A percentile compares a stretch with the other conserved stretches of the same genome.
Conservation (phyloP, 495 filamentous ascomycete genomes). For the Neurospora terricola region DNA sequence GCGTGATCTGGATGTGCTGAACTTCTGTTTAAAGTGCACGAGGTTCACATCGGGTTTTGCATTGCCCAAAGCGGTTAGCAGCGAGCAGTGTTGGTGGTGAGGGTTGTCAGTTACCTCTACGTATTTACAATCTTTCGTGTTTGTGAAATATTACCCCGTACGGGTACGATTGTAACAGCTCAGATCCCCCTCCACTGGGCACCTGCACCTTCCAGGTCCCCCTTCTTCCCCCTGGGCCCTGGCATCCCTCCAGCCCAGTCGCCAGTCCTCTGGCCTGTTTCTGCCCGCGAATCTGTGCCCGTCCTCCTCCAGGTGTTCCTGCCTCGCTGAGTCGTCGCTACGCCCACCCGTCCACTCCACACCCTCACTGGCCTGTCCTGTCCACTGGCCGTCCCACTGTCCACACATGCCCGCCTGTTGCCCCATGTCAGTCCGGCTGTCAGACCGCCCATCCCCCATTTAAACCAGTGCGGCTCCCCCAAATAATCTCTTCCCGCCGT, state of each 20-base stretch:
- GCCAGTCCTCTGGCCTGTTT: constrained; percentile 7
- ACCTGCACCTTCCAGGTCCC: constrained; percentile 5
- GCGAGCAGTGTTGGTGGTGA: not conserved
- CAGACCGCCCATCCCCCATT: constrained; percentile 21
- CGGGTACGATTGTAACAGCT: not conserved
- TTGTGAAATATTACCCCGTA: not conserved
- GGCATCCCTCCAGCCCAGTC: constrained; percentile 9
- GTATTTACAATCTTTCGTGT: not conserved
- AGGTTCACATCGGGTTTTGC: not conserved
- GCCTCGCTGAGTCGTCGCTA: constrained; percentile 18
- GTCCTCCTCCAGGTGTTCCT: constrained; percentile 4
- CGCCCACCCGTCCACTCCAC: constrained; percentile 8
- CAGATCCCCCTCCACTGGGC: constrained; percentile 6
- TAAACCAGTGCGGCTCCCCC: constrained; percentile 27
- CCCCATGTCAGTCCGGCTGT: constrained; percentile 11
- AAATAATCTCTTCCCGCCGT: constrained; percentile 13
- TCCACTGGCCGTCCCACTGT: constrained; percentile 6
- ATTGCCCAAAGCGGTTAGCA: not conserved
- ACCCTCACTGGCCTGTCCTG: constrained; percentile 4
- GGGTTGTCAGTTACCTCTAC: not conserved
- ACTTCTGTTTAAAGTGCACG: not conserved
- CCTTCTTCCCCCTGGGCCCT: constrained; percentile 5
- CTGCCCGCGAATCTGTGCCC: not conserved
- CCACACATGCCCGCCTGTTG: constrained; percentile 11
- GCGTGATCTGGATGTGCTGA: not conserved